Evolutionary conservation across 352 stramenopile species (phyloP).

Genomic region (Phytophthora colocasiae): DNA sequence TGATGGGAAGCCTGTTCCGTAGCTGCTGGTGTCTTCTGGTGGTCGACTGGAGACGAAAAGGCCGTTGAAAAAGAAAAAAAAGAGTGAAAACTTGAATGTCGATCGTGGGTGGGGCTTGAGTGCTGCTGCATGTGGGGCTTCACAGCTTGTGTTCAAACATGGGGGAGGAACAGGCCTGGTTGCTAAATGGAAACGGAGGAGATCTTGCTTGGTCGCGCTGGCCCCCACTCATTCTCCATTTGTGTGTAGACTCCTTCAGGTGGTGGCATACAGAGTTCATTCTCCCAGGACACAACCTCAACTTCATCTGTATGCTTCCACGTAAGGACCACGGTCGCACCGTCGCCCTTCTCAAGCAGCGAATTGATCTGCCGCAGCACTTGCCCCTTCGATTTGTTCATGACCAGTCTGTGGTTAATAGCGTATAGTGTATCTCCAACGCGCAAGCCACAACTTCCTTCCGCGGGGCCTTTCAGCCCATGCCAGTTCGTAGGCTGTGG

Average conservation of each 20-base stretch:
- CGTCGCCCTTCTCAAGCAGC: slow-evolving; percentile 78
- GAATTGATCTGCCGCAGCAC: slow-evolving; percentile 84
- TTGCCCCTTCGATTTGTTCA: slow-evolving; percentile 88
- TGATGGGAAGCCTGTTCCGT: slow-evolving; percentile 9
- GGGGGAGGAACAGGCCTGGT: slow-evolving; percentile 15
- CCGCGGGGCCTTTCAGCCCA: slow-evolving; percentile 73
- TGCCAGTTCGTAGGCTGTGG: slow-evolving; percentile 69
- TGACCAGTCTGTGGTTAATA: slow-evolving; percentile 87
- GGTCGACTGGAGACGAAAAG: slow-evolving; percentile 22
- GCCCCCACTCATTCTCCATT: slow-evolving; percentile 88
- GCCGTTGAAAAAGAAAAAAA: slow-evolving; percentile 36
- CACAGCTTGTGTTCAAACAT: slow-evolving; percentile 22
- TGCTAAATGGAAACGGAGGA: slow-evolving; percentile 87
- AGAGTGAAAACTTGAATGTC: slow-evolving; percentile 34
- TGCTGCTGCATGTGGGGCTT: slow-evolving; percentile 9
- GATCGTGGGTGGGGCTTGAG: slow-evolving; percentile 27
- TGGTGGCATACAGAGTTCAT: slow-evolving; percentile 77
- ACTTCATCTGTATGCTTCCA: slow-evolving; percentile 88
- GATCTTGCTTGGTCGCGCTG: slow-evolving; percentile 82
- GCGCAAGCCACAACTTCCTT: slow-evolving; percentile 77
- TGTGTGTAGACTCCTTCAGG: slow-evolving; percentile 84
- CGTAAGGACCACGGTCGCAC: slow-evolving; percentile 72
- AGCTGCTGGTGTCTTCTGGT: slow-evolving; percentile 19
- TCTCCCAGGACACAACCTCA: slow-evolving; percentile 76
- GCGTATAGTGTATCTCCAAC: slow-evolving; percentile 84